Conservation (phyloP, 169 alveolate species). For the Plasmodium adleri region DNA sequence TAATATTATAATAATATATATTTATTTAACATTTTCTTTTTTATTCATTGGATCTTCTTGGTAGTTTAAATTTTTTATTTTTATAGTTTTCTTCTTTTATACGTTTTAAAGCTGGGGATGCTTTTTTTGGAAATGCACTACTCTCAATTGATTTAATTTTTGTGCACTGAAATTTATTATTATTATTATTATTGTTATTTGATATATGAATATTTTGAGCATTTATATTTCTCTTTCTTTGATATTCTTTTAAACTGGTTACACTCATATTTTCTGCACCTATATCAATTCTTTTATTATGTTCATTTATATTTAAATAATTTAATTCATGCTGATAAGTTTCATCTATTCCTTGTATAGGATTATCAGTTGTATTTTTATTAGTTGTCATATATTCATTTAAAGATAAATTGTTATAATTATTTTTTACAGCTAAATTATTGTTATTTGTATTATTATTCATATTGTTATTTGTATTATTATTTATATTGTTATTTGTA, state of each 20-base stretch:
- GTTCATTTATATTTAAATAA: too few relatives aligned
- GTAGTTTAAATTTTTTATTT: slow-evolving; percentile 23
- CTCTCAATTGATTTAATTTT: slow-evolving; percentile 14
- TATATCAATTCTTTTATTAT: too few relatives aligned
- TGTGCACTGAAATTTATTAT: neutral
- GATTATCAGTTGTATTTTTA: too few relatives aligned
- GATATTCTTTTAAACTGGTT: neutral
- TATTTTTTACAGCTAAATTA: too few relatives aligned
- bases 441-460: too few relatives aligned
- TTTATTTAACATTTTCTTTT: neutral
- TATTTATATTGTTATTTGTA: neutral
- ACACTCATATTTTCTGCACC: neutral
- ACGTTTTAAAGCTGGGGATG: slow-evolving; percentile 31
- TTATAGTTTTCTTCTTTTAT: slow-evolving; percentile 43
- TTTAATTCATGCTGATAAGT: too few relatives aligned
- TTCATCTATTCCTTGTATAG: too few relatives aligned
- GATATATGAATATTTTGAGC: neutral
- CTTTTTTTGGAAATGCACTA: slow-evolving; percentile 12
- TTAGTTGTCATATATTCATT: too few relatives aligned
- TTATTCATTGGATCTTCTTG: slow-evolving; percentile 28
- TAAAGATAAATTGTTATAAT: too few relatives aligned
- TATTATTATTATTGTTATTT: neutral
- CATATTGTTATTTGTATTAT: too few relatives aligned
- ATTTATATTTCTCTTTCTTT: slow-evolving; percentile 22
- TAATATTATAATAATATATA: too few relatives aligned